Conservation (phyloP, 768 basidiomycete species). For the Mycena alexandri region DNA sequence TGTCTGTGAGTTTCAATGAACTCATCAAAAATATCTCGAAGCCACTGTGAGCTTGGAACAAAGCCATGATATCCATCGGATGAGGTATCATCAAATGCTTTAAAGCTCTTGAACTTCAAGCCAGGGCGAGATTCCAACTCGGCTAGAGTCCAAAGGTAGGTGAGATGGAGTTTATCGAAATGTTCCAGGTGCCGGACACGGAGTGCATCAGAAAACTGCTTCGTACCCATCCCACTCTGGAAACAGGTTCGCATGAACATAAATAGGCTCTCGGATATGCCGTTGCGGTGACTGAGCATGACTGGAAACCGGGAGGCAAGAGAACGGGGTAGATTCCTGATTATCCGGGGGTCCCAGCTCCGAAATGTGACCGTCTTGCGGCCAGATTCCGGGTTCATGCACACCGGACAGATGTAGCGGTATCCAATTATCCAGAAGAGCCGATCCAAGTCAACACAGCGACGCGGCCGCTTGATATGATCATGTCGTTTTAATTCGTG, state of each 20-base stretch:
- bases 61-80: constrained; percentile 5
- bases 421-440: not conserved
- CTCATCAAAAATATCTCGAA: too few species aligned
- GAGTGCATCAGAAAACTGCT: constrained; percentile 42
- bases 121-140: not conserved
- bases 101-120: not conserved
- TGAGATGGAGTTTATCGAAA: constrained; percentile 35
- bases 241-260: too few species aligned
- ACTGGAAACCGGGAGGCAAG: too few species aligned
- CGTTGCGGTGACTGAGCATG: too few species aligned
- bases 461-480: not conserved
- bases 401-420: not conserved
- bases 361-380: too few species aligned
- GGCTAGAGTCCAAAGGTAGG: constrained; percentile 14
- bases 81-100: constrained; percentile 1
- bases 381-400: too few species aligned
- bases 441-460: not conserved
- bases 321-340: too few species aligned
- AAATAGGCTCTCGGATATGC: too few species aligned
- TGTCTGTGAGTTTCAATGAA: too few species aligned
- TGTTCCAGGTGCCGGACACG: constrained; percentile 36
- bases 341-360: too few species aligned
- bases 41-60: too few species aligned
- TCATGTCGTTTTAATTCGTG: not conserved
- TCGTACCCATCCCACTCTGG: constrained; percentile 44